Conservation (phyloP, 2,329 filamentous ascomycete species). For the Ciborinia camelliae region DNA sequence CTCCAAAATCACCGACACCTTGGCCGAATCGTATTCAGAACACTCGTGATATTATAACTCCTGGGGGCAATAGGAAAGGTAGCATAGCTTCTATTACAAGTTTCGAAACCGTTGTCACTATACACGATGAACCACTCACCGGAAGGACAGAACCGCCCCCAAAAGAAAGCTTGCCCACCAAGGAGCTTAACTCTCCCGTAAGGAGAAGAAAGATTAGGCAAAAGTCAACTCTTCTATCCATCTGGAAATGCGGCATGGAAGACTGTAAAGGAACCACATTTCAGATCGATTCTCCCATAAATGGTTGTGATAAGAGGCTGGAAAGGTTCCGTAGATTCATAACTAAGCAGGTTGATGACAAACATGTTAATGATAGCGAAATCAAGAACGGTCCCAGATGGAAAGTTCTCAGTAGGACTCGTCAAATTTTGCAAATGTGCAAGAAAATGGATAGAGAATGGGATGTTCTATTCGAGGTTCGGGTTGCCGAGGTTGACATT, state of each 20-base stretch:
- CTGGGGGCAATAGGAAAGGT: neutral
- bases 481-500: neutral
- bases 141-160: too few species aligned
- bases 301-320: neutral
- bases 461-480: neutral
- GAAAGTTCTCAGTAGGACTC: neutral
- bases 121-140: too few species aligned
- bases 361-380: too few species aligned
- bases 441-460: neutral
- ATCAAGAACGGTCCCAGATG: neutral
- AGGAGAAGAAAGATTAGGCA: neutral
- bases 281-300: neutral
- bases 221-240: too few species aligned
- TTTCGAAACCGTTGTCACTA: too few species aligned
- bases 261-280: neutral
- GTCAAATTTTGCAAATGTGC: neutral
- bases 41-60: neutral
- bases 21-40: neutral
- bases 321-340: neutral
- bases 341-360: neutral
- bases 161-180: too few species aligned
- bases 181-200: too few species aligned
- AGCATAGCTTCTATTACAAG: too few species aligned
- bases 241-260: too few species aligned
- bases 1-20: neutral